These are phyloP conservation scores for Ulota crispa DNA, from an alignment of 225 moss, liverwort and hornwort genomes.

Conservation along the genomic window DNA sequence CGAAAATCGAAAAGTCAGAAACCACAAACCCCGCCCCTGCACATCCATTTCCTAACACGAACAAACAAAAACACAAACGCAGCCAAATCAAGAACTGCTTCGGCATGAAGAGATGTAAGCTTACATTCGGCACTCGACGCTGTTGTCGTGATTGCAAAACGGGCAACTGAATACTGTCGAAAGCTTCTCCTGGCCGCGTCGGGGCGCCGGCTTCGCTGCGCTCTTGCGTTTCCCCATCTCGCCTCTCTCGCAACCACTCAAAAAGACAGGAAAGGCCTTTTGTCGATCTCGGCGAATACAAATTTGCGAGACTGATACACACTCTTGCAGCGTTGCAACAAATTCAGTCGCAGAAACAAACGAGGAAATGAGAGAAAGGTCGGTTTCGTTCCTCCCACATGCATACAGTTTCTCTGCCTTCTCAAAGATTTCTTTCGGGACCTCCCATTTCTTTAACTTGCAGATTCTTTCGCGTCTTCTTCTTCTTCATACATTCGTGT, in stretches of 20 bases:
- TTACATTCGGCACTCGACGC: constrained; percentile 85
- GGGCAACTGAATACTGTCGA: constrained; percentile 83
- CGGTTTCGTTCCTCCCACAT: neutral
- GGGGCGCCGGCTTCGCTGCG: constrained; percentile 72
- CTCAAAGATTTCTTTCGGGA: neutral
- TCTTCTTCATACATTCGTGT: neutral
- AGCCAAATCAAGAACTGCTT: neutral
- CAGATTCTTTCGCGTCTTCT: neutral
- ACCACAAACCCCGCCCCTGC: neutral
- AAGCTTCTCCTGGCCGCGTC: constrained; percentile 74
- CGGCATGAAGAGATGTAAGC: too few relatives aligned
- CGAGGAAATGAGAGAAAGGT: too few relatives aligned
- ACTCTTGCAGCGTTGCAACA: neutral
- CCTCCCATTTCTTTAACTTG: neutral
- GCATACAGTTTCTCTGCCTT: neutral
- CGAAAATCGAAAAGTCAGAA: constrained; percentile 1
- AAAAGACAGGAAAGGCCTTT: neutral
- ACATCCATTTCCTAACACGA: too few relatives aligned
- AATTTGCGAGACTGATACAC: neutral
- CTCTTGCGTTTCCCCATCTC: constrained; percentile 83
- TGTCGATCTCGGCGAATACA: neutral
- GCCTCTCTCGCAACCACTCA: neutral
- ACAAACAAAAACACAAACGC: neutral
- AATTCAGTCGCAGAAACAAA: neutral
- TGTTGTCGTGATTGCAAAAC: constrained; percentile 89